Conservation (phyloP, 306 rosid genomes). For the Rosa rugosa region DNA sequence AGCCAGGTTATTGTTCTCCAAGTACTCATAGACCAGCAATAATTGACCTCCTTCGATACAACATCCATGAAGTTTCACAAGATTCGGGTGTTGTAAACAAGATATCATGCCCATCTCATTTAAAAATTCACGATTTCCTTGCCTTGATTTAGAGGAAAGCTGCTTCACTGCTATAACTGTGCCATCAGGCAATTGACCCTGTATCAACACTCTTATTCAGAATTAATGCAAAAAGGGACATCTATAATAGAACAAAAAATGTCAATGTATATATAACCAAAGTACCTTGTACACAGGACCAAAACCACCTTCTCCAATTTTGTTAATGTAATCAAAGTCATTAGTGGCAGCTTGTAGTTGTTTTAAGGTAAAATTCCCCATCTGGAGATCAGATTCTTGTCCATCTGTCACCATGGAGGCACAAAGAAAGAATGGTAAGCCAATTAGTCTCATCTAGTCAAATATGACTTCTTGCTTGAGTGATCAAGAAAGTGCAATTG, state of each 20-base stretch:
- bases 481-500: not conserved
- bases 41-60: constrained; percentile 69
- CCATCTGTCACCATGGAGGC: constrained; percentile 29
- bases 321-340: constrained; percentile 48
- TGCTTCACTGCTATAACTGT: constrained; percentile 69
- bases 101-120: constrained; percentile 78
- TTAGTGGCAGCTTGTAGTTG: constrained; percentile 58
- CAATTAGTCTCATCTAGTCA: not conserved
- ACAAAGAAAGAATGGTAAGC: constrained; percentile 5
- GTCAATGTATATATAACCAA: constrained; percentile 1
- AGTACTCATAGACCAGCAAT: constrained; percentile 65
- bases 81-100: constrained; percentile 73
- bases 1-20: constrained; percentile 77
- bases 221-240: constrained; percentile 15
- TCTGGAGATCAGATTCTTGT: constrained; percentile 40
- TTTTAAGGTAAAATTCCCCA: constrained; percentile 54
- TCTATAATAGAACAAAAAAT: not conserved
- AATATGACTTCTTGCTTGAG: constrained; percentile 8
- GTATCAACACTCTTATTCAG: constrained; percentile 23
- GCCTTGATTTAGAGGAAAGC: constrained; percentile 65
- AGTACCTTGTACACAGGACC: constrained; percentile 69
- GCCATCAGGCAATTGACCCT: constrained; percentile 68
- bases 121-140: constrained; percentile 74
- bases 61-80: constrained; percentile 70
- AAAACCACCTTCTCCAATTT: constrained; percentile 76